Base-by-base conservation (phyloP, 305 asterid species). In the Stenogyne calaminthoides region DNA sequence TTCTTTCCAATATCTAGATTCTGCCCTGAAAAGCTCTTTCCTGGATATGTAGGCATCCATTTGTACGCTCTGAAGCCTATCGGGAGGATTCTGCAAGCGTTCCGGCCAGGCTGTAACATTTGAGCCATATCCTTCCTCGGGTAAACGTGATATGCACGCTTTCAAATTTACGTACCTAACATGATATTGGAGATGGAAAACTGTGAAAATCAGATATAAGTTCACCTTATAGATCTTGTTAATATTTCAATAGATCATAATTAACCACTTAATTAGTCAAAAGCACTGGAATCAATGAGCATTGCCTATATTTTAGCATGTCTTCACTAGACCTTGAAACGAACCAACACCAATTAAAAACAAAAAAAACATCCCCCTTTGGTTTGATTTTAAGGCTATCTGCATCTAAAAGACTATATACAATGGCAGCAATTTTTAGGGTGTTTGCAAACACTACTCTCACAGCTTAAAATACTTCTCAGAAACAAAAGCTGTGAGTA, bases 51-150 rank as follows among this genome's bases (percentile, higher is more conserved):
- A 82, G 29, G 97, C 90, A 79, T 91, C 97, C 25, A 83, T 61
- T 69, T 91, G 85, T 76, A 89, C 80, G 82, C 89, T 93, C 78
- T 83, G 92, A 74, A 93, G 97, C 88, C 97, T 91, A 64, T 84
- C 93, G 11, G 98, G 96, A 66, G 96, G 98, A 77, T 56, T 82
- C 65, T 85, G 91, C 80, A 91, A 79, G 60, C 98, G 96, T 61
- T 76, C 87, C 22, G 97, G 98, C 98, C 98, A 93, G 59, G 79
- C 71, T 11, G 89, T 78, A 66, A 93, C 74, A 68, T 89, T 91
- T 58, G 89, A 82, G 54, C 96, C 96, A 76, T 81, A 85, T 71
- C 89, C 97, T 16, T 88, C 82, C 81, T 86, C 95, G 2, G 92
- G 97, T 68, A 93, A 75, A 22, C 91, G 88, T 34, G 92, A 67